phyloP scores from a whole-genome alignment of 768 basidiomycete species.

The Rubroboletus satanas region DNA sequence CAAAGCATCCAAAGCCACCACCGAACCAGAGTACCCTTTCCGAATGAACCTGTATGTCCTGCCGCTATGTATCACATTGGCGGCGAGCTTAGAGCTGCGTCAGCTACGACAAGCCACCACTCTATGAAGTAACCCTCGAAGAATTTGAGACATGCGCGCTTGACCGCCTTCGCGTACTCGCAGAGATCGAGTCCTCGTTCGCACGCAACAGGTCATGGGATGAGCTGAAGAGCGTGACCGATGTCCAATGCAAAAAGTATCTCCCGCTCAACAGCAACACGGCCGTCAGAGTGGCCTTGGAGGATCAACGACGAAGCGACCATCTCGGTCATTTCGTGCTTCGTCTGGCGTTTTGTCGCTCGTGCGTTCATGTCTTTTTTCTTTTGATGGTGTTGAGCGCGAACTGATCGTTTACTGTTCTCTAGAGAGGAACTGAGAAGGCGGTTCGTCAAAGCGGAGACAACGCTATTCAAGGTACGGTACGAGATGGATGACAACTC shows the following conservation, averaged over 20 bases:
- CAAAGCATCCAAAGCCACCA: background rate
- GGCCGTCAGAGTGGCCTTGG: slow-evolving; percentile 43
- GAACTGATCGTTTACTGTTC: background rate
- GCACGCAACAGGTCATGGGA: slow-evolving; percentile 80
- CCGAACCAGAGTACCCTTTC: slow-evolving; percentile 50
- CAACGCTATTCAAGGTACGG: slow-evolving; percentile 75
- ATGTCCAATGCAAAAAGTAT: slow-evolving; percentile 66
- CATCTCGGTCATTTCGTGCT: slow-evolving; percentile 92
- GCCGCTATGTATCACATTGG: background rate
- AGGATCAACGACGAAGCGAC: slow-evolving; percentile 73
- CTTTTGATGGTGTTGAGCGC: background rate
- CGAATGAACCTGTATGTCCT: slow-evolving; percentile 74
- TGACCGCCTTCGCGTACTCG: slow-evolving; percentile 79
- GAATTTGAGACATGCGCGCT: slow-evolving; percentile 93
- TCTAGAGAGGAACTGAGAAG: slow-evolving; percentile 83
- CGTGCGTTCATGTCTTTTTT: slow-evolving; percentile 53
- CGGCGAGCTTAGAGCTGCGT: slow-evolving; percentile 4
- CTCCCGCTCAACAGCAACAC: slow-evolving; percentile 63
- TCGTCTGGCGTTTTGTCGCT: slow-evolving; percentile 91
- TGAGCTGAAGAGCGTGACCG: slow-evolving; percentile 65
- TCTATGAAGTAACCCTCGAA: slow-evolving; percentile 87
- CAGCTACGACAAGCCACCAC: slow-evolving; percentile 85
- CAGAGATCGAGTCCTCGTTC: slow-evolving; percentile 87
- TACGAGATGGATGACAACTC: slow-evolving; percentile 59
- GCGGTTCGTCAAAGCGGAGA: slow-evolving; percentile 88